Conservation (phyloP, 1,284 basidiomycete genomes). For the Ganoderma boninense region DNA sequence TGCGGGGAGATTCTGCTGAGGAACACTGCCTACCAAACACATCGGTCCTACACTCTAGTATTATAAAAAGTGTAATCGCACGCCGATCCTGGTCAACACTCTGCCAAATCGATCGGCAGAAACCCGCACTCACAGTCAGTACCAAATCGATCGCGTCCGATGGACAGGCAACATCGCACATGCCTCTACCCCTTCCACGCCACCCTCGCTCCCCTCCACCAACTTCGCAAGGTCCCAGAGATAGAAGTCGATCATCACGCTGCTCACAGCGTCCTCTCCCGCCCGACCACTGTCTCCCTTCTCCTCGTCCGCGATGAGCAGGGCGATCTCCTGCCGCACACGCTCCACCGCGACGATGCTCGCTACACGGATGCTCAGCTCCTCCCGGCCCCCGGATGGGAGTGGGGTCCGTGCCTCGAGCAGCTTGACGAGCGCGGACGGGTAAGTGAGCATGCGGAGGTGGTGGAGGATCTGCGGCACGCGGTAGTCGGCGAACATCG, state of each 20-base stretch:
- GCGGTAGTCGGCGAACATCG: constrained; percentile 91
- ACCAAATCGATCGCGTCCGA: constrained; percentile 85
- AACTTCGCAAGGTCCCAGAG: constrained; percentile 87
- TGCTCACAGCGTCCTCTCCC: constrained; percentile 58
- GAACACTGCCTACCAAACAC: no score
- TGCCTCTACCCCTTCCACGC: constrained; percentile 63
- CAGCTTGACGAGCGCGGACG: constrained; percentile 57
- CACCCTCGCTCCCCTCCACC: constrained; percentile 67
- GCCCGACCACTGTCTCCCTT: constrained; percentile 29
- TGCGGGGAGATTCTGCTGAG: no score
- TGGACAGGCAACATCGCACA: constrained; percentile 73
- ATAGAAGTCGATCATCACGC: constrained; percentile 87
- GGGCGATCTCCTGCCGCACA: constrained; percentile 62
- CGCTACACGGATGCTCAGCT: constrained; percentile 75
- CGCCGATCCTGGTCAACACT: no score
- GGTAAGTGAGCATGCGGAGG: constrained; percentile 75
- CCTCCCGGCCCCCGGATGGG: constrained; percentile 66
- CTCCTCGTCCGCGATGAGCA: constrained; percentile 24
- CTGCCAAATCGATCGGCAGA: no score
- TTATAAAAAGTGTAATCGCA: no score
- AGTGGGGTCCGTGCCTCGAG: constrained; percentile 55
- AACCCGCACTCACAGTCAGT: constrained; percentile 59
- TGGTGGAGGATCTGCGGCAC: constrained; percentile 88
- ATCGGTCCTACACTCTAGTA: no score
- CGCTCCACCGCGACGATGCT: constrained; percentile 83